Conservation (phyloP, 169 alveolate species). For the Eimeria acervulina region DNA sequence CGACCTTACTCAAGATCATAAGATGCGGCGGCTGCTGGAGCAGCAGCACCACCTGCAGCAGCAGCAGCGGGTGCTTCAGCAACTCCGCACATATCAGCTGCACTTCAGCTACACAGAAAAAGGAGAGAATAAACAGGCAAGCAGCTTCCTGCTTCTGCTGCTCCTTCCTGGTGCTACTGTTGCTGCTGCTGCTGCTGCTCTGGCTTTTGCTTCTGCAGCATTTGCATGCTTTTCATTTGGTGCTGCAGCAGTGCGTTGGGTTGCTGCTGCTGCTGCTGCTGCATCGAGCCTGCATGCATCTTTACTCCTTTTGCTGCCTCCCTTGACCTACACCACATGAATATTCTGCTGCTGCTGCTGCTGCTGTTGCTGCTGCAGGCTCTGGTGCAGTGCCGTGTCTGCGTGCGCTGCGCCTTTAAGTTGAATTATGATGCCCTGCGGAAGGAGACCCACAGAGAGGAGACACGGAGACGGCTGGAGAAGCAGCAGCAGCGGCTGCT, state of each 20-base stretch:
- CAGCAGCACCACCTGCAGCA: conserved; percentile 56
- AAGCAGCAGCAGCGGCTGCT: conserved; percentile 52
- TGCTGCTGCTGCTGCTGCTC: too few relatives aligned
- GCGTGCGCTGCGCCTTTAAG: conserved; percentile 57
- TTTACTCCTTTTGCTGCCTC: neutral
- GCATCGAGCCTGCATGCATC: neutral
- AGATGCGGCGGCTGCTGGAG: conserved; percentile 53
- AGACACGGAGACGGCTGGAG: conserved; percentile 20
- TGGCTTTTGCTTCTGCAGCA: neutral
- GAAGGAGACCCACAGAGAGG: conserved; percentile 1
- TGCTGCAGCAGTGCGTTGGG: neutral
- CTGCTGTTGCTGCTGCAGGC: conserved; percentile 55
- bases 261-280: conserved; percentile 39
- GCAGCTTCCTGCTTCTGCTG: neutral
- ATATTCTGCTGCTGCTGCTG: conserved; percentile 9
- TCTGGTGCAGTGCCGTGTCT: conserved; percentile 37
- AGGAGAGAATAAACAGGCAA: conserved; percentile 21
- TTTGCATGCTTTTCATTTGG: neutral
- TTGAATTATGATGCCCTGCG: conserved; percentile 24
- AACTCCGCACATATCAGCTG: conserved; percentile 40
- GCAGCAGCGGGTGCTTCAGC: conserved; percentile 58
- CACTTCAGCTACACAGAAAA: conserved; percentile 26
- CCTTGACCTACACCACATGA: too few relatives aligned
- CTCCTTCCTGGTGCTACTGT: too few relatives aligned
- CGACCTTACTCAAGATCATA: conserved; percentile 32